These are phyloP conservation scores for Cicer yamashitae DNA, from an alignment of 306 rosid species.

Conservation along the genomic window DNA sequence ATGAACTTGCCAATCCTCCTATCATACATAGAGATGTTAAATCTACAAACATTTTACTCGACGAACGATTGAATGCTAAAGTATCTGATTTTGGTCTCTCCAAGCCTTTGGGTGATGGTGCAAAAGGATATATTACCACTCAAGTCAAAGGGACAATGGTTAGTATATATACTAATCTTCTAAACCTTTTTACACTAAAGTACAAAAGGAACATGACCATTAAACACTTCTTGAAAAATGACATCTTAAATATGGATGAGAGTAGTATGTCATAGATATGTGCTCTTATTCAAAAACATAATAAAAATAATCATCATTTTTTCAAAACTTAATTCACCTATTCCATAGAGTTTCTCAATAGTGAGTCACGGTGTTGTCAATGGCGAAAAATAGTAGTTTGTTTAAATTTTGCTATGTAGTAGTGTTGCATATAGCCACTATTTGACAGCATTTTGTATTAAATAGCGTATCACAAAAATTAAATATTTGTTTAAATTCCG, in stretches of 20 bases:
- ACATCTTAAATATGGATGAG: neutral
- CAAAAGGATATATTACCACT: slow-evolving; percentile 63
- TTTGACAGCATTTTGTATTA: too few species aligned
- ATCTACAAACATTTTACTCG: slow-evolving; percentile 77
- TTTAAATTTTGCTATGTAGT: too few species aligned
- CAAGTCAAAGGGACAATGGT: slow-evolving; percentile 90
- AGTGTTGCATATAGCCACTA: too few species aligned
- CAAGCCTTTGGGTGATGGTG: slow-evolving; percentile 64
- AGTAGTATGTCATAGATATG: neutral
- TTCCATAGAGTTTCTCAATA: too few species aligned
- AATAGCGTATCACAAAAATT: too few species aligned
- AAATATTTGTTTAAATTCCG: too few species aligned
- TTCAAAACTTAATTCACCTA: too few species aligned
- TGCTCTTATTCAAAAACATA: neutral
- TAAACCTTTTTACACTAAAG: neutral
- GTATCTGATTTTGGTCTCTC: slow-evolving; percentile 90
- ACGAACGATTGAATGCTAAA: slow-evolving; percentile 68
- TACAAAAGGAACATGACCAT: neutral
- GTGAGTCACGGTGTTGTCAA: too few species aligned
- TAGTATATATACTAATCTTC: slow-evolving; percentile 44
- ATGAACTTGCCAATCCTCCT: slow-evolving; percentile 78
- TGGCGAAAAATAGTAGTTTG: too few species aligned
- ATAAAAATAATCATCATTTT: neutral
- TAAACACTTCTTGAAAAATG: neutral
- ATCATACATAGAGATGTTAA: slow-evolving; percentile 88